Evolutionary conservation across 176 grass and related monocot genomes (phyloP).

Genomic region (Carex parvula): DNA sequence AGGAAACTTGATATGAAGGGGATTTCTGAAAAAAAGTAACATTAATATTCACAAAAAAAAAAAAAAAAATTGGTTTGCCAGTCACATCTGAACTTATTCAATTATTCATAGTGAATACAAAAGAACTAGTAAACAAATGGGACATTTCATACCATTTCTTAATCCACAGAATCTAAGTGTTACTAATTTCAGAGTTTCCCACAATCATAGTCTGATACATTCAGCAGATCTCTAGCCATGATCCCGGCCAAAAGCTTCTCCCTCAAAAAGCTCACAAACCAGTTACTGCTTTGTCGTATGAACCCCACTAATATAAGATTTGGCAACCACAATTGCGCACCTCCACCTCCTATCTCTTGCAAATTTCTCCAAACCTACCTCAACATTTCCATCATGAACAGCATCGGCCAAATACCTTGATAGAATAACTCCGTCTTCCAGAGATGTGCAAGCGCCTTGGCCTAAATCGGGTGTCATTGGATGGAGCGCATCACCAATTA

Average conservation of each 20-base stretch:
- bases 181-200: conserved; percentile 27
- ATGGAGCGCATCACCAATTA: conserved; percentile 74
- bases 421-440: conserved; percentile 59
- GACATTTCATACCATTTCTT: too few species aligned
- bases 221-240: neutral
- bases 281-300: conserved; percentile 32
- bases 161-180: neutral
- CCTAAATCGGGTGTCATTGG: conserved; percentile 85
- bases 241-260: conserved; percentile 36
- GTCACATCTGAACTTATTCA: too few species aligned
- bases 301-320: conserved; percentile 32
- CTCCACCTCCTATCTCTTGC: conserved; percentile 53
- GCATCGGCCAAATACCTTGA: conserved; percentile 49
- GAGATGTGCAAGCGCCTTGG: conserved; percentile 59
- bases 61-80: too few species aligned
- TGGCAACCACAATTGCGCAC: conserved; percentile 27
- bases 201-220: conserved; percentile 40
- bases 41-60: neutral
- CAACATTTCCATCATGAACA: conserved; percentile 21
- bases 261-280: conserved; percentile 36
- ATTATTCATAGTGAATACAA: too few species aligned
- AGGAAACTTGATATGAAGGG: neutral
- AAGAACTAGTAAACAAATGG: too few species aligned
- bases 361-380: conserved; percentile 39
- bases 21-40: neutral